Evolutionary conservation across 2,329 filamentous ascomycete species (phyloP).

Genomic region (Colletotrichum gigasporum): DNA sequence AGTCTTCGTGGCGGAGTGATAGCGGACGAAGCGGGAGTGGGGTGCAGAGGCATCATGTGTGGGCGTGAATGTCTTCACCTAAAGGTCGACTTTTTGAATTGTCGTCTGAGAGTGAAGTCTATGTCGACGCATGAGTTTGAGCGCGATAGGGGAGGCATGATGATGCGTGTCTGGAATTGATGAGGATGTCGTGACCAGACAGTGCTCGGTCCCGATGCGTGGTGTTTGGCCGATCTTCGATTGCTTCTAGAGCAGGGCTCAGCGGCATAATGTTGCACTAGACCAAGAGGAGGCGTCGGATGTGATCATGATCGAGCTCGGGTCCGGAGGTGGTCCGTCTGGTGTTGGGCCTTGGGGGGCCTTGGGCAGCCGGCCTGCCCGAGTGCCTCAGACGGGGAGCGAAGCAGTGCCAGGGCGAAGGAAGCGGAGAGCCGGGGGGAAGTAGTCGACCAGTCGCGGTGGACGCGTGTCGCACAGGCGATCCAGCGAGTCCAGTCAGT

Average conservation of each 20-base stretch:
- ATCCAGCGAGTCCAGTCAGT: neutral
- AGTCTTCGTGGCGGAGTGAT: constrained; percentile 50
- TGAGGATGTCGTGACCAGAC: constrained; percentile 13
- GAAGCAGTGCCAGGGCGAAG: neutral
- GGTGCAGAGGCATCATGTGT: neutral
- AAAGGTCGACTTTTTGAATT: constrained; percentile 80
- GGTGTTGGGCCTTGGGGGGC: constrained; percentile 10
- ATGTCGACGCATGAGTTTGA: constrained; percentile 68
- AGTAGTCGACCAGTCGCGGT: neutral
- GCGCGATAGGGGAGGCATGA: constrained; percentile 54
- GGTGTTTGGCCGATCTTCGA: constrained; percentile 15
- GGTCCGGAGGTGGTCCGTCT: constrained; percentile 27
- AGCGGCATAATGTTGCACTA: constrained; percentile 25
- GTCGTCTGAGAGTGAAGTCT: constrained; percentile 77
- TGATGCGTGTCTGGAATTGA: constrained; percentile 24
- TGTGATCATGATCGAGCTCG: constrained; percentile 23
- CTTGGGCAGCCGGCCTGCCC: constrained; percentile 22
- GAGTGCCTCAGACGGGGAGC: constrained; percentile 16
- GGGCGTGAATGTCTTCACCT: constrained; percentile 57
- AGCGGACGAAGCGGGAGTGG: neutral
- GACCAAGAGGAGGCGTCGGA: constrained; percentile 12
- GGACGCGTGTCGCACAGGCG: neutral
- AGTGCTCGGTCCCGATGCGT: neutral
- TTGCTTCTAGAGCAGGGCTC: constrained; percentile 6
- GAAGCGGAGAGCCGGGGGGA: neutral